These are phyloP conservation scores for Rosa lucieae DNA, from an alignment of 306 rosid species.

Conservation along the genomic window DNA sequence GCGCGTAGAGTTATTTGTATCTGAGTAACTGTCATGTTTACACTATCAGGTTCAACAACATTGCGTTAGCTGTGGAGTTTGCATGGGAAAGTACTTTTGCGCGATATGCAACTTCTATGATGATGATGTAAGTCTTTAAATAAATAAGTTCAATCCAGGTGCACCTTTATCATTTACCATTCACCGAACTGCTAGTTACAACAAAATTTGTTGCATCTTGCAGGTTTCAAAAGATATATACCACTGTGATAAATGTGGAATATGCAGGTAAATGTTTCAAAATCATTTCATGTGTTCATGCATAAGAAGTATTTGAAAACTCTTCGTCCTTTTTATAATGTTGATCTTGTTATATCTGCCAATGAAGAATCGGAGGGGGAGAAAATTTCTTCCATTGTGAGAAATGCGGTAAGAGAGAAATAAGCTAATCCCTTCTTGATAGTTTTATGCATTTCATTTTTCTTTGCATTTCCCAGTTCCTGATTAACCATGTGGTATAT, in stretches of 20 bases:
- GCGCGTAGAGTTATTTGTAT: background rate
- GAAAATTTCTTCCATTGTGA: constrained; percentile 66
- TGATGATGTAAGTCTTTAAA: constrained; percentile 50
- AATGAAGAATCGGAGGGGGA: constrained; percentile 56
- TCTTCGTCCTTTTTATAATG: background rate
- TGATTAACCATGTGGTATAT: constrained; percentile 1
- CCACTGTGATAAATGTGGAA: constrained; percentile 74
- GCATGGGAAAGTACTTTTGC: constrained; percentile 74
- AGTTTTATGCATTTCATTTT: background rate
- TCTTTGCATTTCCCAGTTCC: background rate
- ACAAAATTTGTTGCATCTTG: constrained; percentile 5
- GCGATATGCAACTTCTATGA: constrained; percentile 61
- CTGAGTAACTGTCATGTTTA: constrained; percentile 2
- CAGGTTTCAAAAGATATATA: constrained; percentile 58
- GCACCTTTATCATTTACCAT: background rate
- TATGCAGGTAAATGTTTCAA: constrained; percentile 59
- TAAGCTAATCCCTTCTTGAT: background rate
- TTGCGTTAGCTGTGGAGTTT: constrained; percentile 63
- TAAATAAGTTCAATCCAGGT: background rate
- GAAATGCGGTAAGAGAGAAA: constrained; percentile 48
- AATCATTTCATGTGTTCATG: background rate
- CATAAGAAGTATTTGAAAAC: background rate
- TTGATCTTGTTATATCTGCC: background rate
- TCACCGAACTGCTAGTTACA: background rate
- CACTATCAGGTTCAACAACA: constrained; percentile 62